A percentile compares a stretch with the other conserved stretches of the same genome.
Evolutionary conservation across 495 filamentous ascomycete species (phyloP).

Genomic region (Arthonia radiata): DNA sequence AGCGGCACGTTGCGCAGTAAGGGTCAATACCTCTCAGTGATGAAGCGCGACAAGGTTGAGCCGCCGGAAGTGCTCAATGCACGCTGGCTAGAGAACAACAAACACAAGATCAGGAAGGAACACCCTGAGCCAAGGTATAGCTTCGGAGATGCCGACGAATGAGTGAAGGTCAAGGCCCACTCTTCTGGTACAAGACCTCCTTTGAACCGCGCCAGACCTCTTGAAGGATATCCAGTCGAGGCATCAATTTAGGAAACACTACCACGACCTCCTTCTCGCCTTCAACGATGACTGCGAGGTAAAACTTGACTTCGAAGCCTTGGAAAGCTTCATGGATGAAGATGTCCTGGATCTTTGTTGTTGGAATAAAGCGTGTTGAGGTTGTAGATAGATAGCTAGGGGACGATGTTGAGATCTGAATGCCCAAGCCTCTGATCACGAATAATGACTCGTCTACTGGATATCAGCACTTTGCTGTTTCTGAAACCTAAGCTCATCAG

Average conservation of each 20-base stretch:
- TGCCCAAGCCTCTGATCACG: constrained; percentile 67
- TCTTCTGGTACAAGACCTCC: background rate
- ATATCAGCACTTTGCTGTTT: too few relatives aligned
- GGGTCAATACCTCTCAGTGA: constrained; percentile 47
- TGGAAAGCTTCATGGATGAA: constrained; percentile 88
- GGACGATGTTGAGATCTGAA: constrained; percentile 59
- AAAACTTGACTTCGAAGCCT: constrained; percentile 77
- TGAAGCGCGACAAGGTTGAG: constrained; percentile 37
- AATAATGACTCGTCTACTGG: constrained; percentile 55
- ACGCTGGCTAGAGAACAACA: constrained; percentile 47
- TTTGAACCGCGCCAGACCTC: constrained; percentile 53
- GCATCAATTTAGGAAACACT: constrained; percentile 67
- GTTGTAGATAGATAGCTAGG: constrained; percentile 34
- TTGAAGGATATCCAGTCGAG: constrained; percentile 43
- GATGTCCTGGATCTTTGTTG: constrained; percentile 70
- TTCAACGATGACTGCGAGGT: constrained; percentile 73
- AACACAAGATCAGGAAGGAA: constrained; percentile 17
- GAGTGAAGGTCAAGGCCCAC: constrained; percentile 6
- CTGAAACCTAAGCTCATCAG: too few relatives aligned
- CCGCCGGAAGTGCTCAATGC: constrained; percentile 49
- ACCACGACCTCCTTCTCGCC: constrained; percentile 75
- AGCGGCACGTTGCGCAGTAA: constrained; percentile 28
- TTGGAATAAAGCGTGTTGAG: constrained; percentile 80
- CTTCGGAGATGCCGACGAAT: constrained; percentile 8
- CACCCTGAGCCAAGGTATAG: constrained; percentile 16